A percentile compares a stretch with the other conserved stretches of the same genome.
Conservation (phyloP, 192 early-diverging fungal genomes). For the Kickxella alabastrina region DNA sequence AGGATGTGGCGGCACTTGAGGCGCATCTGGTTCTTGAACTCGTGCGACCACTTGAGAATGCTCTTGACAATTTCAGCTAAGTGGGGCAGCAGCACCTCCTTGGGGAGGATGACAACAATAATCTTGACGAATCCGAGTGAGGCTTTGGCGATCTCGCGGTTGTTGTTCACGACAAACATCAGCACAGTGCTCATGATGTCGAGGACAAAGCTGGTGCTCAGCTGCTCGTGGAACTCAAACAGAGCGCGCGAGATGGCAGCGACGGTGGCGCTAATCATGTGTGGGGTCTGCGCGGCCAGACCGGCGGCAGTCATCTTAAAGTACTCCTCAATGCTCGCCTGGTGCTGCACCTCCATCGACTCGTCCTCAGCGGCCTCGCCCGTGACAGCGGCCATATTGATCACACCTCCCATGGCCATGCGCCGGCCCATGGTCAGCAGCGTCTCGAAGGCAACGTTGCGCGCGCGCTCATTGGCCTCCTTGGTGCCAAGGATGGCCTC, state of each 20-base stretch:
- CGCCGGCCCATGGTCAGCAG: constrained; percentile 85
- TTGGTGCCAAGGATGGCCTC: constrained; percentile 93
- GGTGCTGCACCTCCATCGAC: constrained; percentile 19
- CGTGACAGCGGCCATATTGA: constrained; percentile 35
- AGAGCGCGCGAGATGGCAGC: constrained; percentile 77
- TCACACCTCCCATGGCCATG: constrained; percentile 72
- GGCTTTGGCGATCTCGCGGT: constrained; percentile 88
- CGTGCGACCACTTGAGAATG: constrained; percentile 78
- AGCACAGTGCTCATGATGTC: constrained; percentile 79
- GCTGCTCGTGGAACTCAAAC: constrained; percentile 83
- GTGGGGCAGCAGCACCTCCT: constrained; percentile 64
- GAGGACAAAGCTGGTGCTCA: constrained; percentile 60
- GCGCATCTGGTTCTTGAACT: constrained; percentile 87
- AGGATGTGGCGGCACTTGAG: constrained; percentile 87
- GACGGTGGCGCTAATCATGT: constrained; percentile 91
- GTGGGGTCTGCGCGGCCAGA: constrained; percentile 81
- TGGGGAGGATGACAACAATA: constrained; percentile 70
- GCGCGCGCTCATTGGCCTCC: constrained; percentile 86
- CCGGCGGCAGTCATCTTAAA: constrained; percentile 94
- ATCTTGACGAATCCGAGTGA: constrained; percentile 95
- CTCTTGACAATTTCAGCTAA: constrained; percentile 68
- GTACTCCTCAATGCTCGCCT: constrained; percentile 71
- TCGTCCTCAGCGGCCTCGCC: constrained; percentile 17
- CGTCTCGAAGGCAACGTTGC: constrained; percentile 76
- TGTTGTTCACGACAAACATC: constrained; percentile 72